These are phyloP conservation scores for Xeromyces bisporus DNA, from an alignment of 495 filamentous ascomycete genomes.

Conservation along the genomic window DNA sequence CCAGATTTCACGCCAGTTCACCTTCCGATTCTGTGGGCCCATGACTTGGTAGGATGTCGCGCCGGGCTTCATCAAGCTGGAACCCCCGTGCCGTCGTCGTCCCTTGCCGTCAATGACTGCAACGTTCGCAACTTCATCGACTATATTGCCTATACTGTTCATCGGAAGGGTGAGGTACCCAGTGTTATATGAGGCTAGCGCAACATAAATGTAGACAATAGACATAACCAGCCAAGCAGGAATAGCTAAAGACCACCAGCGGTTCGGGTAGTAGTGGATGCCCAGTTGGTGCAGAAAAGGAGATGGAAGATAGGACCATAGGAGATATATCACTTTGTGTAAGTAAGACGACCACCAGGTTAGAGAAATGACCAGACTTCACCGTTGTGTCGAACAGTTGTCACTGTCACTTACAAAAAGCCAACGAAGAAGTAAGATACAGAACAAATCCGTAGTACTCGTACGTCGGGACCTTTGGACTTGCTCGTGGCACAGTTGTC, in stretches of 20 bases:
- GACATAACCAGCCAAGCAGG: conserved; percentile 79
- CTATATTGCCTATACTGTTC: conserved; percentile 69
- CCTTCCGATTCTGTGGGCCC: conserved; percentile 32
- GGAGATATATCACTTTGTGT: conserved; percentile 55
- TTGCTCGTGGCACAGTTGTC: conserved; percentile 67
- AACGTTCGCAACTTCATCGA: conserved; percentile 76
- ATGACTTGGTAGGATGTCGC: conserved; percentile 31
- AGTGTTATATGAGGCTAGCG: conserved; percentile 80
- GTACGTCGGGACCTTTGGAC: conserved; percentile 89
- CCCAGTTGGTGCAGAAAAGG: conserved; percentile 84
- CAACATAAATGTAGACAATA: conserved; percentile 85
- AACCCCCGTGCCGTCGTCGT: conserved; percentile 31
- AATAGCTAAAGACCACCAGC: conserved; percentile 92
- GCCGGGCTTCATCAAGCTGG: conserved; percentile 28
- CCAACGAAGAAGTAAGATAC: conserved; percentile 66
- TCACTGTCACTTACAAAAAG: conserved; percentile 37
- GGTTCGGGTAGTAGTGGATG: conserved; percentile 90
- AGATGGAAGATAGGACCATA: conserved; percentile 88
- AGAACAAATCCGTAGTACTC: conserved; percentile 98
- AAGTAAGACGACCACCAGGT: conserved; percentile 1
- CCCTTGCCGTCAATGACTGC: conserved; percentile 65
- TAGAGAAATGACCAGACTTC: no score
- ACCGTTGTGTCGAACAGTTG: no score
- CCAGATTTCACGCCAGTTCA: conserved; percentile 67
- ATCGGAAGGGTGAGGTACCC: conserved; percentile 71